Conservation (phyloP, 2,329 filamentous ascomycete genomes). For the Parastagonospora nodorum region DNA sequence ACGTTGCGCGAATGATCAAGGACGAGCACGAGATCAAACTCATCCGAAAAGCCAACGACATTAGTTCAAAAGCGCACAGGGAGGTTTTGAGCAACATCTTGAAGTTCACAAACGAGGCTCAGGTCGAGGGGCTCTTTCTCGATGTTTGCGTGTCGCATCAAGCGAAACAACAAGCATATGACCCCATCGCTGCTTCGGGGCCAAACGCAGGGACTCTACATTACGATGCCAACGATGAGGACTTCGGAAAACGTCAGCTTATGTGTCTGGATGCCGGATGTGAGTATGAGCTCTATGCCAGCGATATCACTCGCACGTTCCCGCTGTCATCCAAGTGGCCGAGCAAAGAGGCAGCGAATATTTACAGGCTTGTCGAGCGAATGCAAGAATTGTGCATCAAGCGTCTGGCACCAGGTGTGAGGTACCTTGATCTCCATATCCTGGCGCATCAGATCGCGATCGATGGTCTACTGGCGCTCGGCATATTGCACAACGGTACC, state of each 20-base stretch:
- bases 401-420: slow-evolving; percentile 69
- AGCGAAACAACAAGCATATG: slow-evolving; percentile 80
- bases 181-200: slow-evolving; percentile 85
- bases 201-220: slow-evolving; percentile 84
- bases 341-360: slow-evolving; percentile 68
- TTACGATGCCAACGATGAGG: slow-evolving; percentile 79
- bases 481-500: slow-evolving; percentile 70
- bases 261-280: slow-evolving; percentile 86
- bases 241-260: slow-evolving; percentile 71
- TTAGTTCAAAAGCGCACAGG: slow-evolving; percentile 78
- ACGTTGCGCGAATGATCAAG: slow-evolving; percentile 80
- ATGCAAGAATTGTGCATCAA: slow-evolving; percentile 82
- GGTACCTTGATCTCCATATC: slow-evolving; percentile 74
- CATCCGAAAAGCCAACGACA: slow-evolving; percentile 78
- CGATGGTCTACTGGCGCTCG: slow-evolving; percentile 70
- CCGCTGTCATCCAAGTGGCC: slow-evolving; percentile 74
- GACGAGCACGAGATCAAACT: slow-evolving; percentile 80
- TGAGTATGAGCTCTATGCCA: slow-evolving; percentile 84
- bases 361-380: slow-evolving; percentile 76
- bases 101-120: slow-evolving; percentile 73
- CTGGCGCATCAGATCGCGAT: slow-evolving; percentile 75
- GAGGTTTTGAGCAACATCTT: slow-evolving; percentile 69
- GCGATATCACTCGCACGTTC: slow-evolving; percentile 87
- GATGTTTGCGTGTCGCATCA: slow-evolving; percentile 73
- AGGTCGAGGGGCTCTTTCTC: slow-evolving; percentile 80